Conservation (phyloP, 2,329 filamentous ascomycete genomes). For the Cercospora canescens region DNA sequence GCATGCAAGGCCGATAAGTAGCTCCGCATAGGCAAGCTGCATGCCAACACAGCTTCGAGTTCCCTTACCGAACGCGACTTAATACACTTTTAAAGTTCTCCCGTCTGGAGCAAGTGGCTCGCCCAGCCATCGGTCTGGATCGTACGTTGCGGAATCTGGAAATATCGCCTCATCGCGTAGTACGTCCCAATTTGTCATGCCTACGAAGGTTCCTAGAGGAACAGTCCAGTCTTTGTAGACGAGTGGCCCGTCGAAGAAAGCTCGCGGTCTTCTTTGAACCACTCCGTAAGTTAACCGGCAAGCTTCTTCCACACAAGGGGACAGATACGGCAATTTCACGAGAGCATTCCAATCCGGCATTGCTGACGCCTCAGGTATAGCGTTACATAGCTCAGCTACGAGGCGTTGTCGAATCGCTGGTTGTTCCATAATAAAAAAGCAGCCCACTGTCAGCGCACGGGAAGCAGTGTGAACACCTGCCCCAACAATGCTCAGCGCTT, state of each 20-base stretch:
- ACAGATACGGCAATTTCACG: conserved; percentile 20
- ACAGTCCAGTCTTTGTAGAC: conserved; percentile 18
- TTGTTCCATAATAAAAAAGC: conserved; percentile 43
- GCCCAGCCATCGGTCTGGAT: conserved; percentile 19
- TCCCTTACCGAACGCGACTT: conserved; percentile 15
- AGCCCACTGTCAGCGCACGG: conserved; percentile 43
- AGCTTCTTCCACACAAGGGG: conserved; percentile 15
- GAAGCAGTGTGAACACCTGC: conserved; percentile 49
- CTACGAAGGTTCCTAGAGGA: conserved; percentile 13
- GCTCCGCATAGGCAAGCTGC: conserved; percentile 15
- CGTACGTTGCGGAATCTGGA: conserved; percentile 13
- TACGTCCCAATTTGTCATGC: conserved; percentile 19
- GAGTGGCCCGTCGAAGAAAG: conserved; percentile 14
- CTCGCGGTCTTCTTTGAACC: conserved; percentile 15
- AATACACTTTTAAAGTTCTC: conserved; percentile 11
- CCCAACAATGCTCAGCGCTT: conserved; percentile 47
- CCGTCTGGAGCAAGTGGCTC: conserved; percentile 14
- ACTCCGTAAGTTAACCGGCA: conserved; percentile 25
- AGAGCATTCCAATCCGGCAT: conserved; percentile 14
- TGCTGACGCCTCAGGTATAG: conserved; percentile 12
- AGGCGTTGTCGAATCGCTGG: conserved; percentile 38
- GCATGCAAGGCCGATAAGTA: conserved; percentile 11
- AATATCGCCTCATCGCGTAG: conserved; percentile 19
- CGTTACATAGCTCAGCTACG: conserved; percentile 39
- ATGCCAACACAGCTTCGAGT: conserved; percentile 17